Percentiles rank a stretch among this genome's conserved stretches.
Conservation (phyloP, 805 yeast genomes). For the Priceomyces carsonii region DNA sequence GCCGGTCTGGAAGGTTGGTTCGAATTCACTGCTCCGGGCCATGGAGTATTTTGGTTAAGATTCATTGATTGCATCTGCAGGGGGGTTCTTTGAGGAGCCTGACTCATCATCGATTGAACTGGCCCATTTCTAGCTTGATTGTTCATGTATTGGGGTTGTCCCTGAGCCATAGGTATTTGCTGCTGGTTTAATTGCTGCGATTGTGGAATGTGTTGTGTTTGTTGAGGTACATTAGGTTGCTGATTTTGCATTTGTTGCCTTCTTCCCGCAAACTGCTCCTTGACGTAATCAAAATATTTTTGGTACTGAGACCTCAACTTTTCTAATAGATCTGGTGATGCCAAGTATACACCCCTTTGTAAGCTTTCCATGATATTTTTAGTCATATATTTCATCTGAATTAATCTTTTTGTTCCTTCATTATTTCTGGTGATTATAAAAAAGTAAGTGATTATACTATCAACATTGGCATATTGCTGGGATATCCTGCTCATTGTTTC, state of each 20-base stretch:
- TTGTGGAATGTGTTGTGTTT: conserved; percentile 13
- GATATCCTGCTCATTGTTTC: conserved; percentile 55
- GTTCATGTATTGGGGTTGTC: conserved; percentile 8
- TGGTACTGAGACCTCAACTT: conserved; percentile 72
- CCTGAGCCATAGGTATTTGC: conserved; percentile 1
- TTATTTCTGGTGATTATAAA: conserved; percentile 72
- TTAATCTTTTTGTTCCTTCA: conserved; percentile 72
- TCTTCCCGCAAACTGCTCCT: conserved; percentile 52
- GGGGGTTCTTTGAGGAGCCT: conserved; percentile 4
- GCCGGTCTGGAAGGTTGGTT: conserved; percentile 9
- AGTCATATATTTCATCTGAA: conserved; percentile 78
- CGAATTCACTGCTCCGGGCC: conserved; percentile 13
- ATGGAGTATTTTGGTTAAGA: conserved; percentile 12
- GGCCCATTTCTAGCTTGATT: conserved; percentile 5
- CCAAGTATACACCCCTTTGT: conserved; percentile 63
- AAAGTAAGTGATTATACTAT: conserved; percentile 76
- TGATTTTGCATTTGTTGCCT: conserved; percentile 35
- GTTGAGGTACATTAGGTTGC: conserved; percentile 29
- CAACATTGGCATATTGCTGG: conserved; percentile 66
- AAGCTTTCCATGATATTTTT: conserved; percentile 73
- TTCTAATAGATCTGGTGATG: conserved; percentile 70
- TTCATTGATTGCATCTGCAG: conserved; percentile 10
- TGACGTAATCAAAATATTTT: conserved; percentile 72
- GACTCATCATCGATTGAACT: conserved; percentile 4
- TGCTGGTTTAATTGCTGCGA: conserved; percentile 10